Percentiles rank a stretch among this genome's conserved stretches.
Evolutionary conservation across 2,329 filamentous ascomycete species (phyloP).

Genomic region (Sclerotinia glacialis): DNA sequence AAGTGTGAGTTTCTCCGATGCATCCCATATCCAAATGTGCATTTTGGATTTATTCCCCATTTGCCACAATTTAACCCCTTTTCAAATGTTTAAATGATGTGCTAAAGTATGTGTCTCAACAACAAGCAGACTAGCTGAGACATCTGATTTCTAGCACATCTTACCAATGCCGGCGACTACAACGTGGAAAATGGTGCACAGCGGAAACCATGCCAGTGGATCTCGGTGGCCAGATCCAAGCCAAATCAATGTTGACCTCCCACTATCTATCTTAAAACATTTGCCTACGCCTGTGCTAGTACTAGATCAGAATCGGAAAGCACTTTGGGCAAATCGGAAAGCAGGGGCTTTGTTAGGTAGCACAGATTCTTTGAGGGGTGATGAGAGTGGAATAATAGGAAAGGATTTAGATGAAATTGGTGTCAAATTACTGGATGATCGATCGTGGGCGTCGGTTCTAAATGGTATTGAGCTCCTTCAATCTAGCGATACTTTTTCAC

Average conservation of each 20-base stretch:
- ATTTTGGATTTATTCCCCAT: background rate
- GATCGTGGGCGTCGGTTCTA: constrained; percentile 26
- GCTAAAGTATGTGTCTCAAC: background rate
- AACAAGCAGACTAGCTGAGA: background rate
- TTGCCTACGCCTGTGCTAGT: constrained; percentile 30
- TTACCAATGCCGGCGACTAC: background rate
- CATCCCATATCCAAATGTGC: background rate
- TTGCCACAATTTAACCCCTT: background rate
- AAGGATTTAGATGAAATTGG: constrained; percentile 23
- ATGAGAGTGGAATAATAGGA: constrained; percentile 19
- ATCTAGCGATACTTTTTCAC: background rate
- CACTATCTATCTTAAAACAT: constrained; percentile 28
- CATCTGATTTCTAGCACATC: background rate
- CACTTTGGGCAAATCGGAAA: constrained; percentile 28
- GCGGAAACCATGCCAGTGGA: background rate
- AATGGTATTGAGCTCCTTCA: constrained; percentile 20
- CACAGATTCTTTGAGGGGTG: constrained; percentile 19
- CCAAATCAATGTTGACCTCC: constrained; percentile 24
- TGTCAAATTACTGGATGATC: constrained; percentile 24
- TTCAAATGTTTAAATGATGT: background rate
- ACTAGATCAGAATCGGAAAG: constrained; percentile 25
- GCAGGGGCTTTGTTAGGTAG: constrained; percentile 23
- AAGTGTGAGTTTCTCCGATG: constrained; percentile 4
- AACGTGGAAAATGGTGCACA: background rate
- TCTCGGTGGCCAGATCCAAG: background rate